Evolutionary conservation across 1,284 basidiomycete species (phyloP).

Genomic region (Cutaneotrichosporon arboriforme): DNA sequence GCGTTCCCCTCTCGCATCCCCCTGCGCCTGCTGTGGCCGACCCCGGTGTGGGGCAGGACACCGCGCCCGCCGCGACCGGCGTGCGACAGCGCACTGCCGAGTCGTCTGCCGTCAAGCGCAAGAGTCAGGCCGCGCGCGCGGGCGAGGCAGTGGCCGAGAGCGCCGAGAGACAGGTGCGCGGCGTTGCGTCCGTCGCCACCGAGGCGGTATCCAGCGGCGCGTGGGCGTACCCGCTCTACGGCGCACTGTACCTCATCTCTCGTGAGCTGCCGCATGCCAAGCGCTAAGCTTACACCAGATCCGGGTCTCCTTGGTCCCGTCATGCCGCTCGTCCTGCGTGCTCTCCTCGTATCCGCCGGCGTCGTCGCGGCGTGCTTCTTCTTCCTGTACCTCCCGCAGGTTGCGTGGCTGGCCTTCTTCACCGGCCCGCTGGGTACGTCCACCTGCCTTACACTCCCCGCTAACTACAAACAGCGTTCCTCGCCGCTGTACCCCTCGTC

Average conservation of each 20-base stretch:
- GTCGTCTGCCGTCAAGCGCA: not conserved
- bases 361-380: constrained; percentile 54
- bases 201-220: constrained; percentile 47
- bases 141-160: not conserved
- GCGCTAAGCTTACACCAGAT: constrained; percentile 27
- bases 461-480: constrained; percentile 37
- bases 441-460: too few species aligned
- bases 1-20: too few species aligned
- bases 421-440: constrained; percentile 55
- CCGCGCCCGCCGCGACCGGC: not conserved
- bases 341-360: constrained; percentile 39
- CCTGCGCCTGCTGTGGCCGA: too few species aligned
- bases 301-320: constrained; percentile 46
- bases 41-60: too few species aligned
- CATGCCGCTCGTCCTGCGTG: constrained; percentile 43
- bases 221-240: constrained; percentile 49
- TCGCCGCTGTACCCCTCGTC: constrained; percentile 49
- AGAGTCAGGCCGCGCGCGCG: not conserved
- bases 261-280: constrained; percentile 22
- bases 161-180: constrained; percentile 28
- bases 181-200: constrained; percentile 29
- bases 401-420: constrained; percentile 59
- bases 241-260: constrained; percentile 44
- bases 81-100: constrained; percentile 1
- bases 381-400: constrained; percentile 65